These are phyloP conservation scores for Hyaloscypha bicolor DNA, from an alignment of 495 filamentous ascomycete species.

Conservation along the genomic window DNA sequence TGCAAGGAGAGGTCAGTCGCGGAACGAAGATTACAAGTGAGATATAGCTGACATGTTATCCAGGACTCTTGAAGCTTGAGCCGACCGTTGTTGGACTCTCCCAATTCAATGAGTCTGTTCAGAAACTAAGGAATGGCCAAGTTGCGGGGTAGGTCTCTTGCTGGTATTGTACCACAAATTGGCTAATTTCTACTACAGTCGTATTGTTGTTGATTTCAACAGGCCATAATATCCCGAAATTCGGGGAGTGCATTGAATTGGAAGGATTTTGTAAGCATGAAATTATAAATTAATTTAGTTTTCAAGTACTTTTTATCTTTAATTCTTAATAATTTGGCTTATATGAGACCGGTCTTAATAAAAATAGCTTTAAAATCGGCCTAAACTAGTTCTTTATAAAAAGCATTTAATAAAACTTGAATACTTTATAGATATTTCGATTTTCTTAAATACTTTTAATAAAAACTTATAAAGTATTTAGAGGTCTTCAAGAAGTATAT, in stretches of 20 bases:
- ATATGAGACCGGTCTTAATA: too few relatives aligned
- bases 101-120: conserved; percentile 17
- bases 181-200: neutral
- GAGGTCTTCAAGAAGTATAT: too few relatives aligned
- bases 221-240: neutral
- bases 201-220: conserved; percentile 23
- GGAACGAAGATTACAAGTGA: too few relatives aligned
- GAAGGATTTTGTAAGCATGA: neutral
- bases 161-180: neutral
- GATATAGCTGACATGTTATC: neutral
- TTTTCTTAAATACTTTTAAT: too few relatives aligned
- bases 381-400: too few relatives aligned
- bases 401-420: too few relatives aligned
- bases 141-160: conserved; percentile 18
- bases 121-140: conserved; percentile 22
- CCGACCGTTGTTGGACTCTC: conserved; percentile 15
- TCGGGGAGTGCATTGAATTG: neutral
- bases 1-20: conserved; percentile 10
- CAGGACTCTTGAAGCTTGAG: conserved; percentile 14
- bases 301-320: too few relatives aligned
- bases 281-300: too few relatives aligned
- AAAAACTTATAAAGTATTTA: too few relatives aligned
- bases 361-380: too few relatives aligned
- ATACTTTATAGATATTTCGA: too few relatives aligned
- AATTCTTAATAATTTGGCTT: too few relatives aligned